Evolutionary conservation across 2,329 filamentous ascomycete genomes (phyloP).

Genomic region (Lasiodiplodia citricola): DNA sequence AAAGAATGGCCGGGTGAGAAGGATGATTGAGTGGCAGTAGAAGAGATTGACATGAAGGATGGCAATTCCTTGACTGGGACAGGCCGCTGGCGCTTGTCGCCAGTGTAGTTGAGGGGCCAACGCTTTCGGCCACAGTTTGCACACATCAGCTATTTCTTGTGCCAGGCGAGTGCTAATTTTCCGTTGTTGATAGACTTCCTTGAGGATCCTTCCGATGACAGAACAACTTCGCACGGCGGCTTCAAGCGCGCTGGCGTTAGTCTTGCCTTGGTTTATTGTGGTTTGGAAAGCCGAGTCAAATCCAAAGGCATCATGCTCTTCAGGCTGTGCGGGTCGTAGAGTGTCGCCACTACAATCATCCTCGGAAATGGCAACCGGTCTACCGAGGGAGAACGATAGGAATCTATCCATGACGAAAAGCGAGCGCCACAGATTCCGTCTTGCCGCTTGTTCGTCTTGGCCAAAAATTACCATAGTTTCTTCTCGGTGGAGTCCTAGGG

Average conservation of each 20-base stretch:
- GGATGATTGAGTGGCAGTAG: constrained; percentile 66
- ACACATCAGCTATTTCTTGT: constrained; percentile 61
- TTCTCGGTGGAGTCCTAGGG: constrained; percentile 66
- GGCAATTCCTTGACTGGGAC: constrained; percentile 60
- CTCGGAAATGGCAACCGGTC: constrained; percentile 66
- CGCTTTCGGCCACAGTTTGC: constrained; percentile 58
- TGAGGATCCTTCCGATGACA: constrained; percentile 63
- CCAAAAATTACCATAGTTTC: constrained; percentile 63
- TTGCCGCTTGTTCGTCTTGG: constrained; percentile 51
- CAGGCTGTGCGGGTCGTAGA: constrained; percentile 35
- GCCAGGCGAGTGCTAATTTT: constrained; percentile 64
- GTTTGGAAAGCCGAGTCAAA: constrained; percentile 35
- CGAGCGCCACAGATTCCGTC: constrained; percentile 67
- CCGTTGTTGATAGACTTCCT: constrained; percentile 64
- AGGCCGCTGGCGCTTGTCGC: constrained; percentile 53
- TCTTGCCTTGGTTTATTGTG: constrained; percentile 37
- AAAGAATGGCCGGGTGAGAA: constrained; percentile 69
- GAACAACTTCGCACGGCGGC: constrained; percentile 63
- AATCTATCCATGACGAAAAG: constrained; percentile 70
- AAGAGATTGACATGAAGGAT: constrained; percentile 68
- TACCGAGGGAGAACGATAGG: constrained; percentile 66
- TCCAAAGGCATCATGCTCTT: constrained; percentile 35
- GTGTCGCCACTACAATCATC: constrained; percentile 64
- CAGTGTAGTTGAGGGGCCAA: constrained; percentile 58
- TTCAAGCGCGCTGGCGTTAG: constrained; percentile 54